Base-by-base conservation (phyloP, 1,284 basidiomycete genomes). In the Tetrapyrgos nigripes region DNA sequence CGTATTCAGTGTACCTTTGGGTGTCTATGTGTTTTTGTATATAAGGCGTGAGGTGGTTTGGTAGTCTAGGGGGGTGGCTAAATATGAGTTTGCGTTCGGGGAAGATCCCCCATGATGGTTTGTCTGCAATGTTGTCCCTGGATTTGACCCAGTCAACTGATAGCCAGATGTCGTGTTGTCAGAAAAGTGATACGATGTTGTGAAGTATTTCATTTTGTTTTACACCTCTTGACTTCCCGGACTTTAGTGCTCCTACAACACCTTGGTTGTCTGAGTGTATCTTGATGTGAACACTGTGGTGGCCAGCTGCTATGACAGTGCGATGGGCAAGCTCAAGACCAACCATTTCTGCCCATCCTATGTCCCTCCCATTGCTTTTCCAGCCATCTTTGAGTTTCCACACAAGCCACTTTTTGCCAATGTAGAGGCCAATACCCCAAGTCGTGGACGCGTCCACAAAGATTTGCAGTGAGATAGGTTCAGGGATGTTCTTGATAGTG, bases 281-380 rank as follows among this genome's bases (percentile, higher is more conserved):
- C 2, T 56, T 4, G 27, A n/a, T n/a, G n/a, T n/a, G n/a, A n/a
- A n/a, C n/a, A n/a, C n/a, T n/a, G n/a, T n/a, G n/a, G n/a, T n/a
- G n/a, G n/a, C 66, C 62, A 0, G 50, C 9, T 4, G 56, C n/a
- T 6, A 63, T 53, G 0, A 61, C 23, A 1, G 53, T 40, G 1
- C 51, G 50, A 1, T 68, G 31, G 1, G 64, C 62, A 3, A 77
- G 60, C 51, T 77, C 70, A 9, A 75, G 50, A 0, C 64, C 73
- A 0, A 75, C 63, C 59, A 70, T 70, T 53, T 77, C 74, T 1
- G 69, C 75, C 75, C 75, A 77, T 1, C 70, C 68, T 17, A 75
- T 77, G 57, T 74, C 66, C 8, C 68, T 31, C 0, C 66, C 64
- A n/a, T n/a, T n/a, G 3, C 14, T 3, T 29, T 70, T 64, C 70